A percentile compares a stretch with the other conserved stretches of the same genome.
Evolutionary conservation across 768 basidiomycete species (phyloP).

Genomic region (Sarcomyxa edulis): DNA sequence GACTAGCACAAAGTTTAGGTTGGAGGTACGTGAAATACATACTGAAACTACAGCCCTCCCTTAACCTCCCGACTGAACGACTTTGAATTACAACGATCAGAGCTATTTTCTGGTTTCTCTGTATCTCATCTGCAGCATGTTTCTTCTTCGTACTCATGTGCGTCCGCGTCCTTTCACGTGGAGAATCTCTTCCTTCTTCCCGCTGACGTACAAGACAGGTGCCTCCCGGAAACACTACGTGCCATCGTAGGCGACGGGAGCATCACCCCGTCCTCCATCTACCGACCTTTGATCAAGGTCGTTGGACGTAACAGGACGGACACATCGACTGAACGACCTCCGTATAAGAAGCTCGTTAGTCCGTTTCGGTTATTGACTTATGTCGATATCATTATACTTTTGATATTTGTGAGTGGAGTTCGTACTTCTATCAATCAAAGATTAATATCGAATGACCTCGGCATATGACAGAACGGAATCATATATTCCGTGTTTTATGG

Average conservation of each 20-base stretch:
- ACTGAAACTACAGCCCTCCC: conserved; percentile 5
- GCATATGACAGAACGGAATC: conserved; percentile 46
- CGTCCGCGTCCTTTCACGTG: conserved; percentile 14
- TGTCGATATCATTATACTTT: conserved; percentile 47
- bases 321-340: conserved; percentile 15
- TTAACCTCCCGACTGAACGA: background rate
- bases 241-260: conserved; percentile 48
- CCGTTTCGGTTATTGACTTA: conserved; percentile 51
- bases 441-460: no score
- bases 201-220: conserved; percentile 30
- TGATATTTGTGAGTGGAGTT: no score
- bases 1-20: conserved; percentile 48
- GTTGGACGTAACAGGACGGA: conserved; percentile 22
- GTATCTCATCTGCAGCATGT: conserved; percentile 39
- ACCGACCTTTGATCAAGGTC: conserved; percentile 48
- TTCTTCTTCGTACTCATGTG: conserved; percentile 43
- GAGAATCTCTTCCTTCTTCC: conserved; percentile 8
- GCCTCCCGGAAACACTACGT: conserved; percentile 49
- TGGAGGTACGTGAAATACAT: conserved; percentile 43
- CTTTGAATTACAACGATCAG: conserved; percentile 18
- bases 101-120: conserved; percentile 60
- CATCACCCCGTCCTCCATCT: conserved; percentile 40
- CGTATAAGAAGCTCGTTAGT: conserved; percentile 38
- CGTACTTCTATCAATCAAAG: no score
- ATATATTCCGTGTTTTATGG: conserved; percentile 54